phyloP scores from a whole-genome alignment of 1,139 yeast species.

The Candida mesenterica region DNA sequence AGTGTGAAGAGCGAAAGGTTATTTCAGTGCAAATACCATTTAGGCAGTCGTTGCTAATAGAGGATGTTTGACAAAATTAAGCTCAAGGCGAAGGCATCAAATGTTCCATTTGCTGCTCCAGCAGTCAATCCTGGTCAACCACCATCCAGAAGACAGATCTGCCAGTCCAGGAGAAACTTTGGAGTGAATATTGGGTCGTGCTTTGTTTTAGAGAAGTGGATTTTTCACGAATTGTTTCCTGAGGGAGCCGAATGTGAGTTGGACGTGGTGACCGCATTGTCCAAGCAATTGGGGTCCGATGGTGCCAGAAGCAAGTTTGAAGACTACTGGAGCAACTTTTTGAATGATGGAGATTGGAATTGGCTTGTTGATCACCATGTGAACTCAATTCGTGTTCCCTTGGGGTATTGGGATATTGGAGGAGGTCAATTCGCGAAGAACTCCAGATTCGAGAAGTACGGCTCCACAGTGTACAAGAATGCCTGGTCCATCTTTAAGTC shows the following conservation, averaged over 20 bases:
- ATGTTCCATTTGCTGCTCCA: slow-evolving; percentile 27
- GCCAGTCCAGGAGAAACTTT: slow-evolving; percentile 64
- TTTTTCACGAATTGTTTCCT: slow-evolving; percentile 57
- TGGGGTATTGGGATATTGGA: slow-evolving; percentile 86
- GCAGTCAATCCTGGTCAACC: slow-evolving; percentile 28
- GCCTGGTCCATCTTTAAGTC: slow-evolving; percentile 67
- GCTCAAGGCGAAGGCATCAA: slow-evolving; percentile 37
- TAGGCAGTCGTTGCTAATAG: too few relatives aligned
- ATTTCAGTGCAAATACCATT: too few relatives aligned
- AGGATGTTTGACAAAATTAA: slow-evolving; percentile 46
- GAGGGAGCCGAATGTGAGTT: slow-evolving; percentile 61
- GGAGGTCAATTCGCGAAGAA: slow-evolving; percentile 58
- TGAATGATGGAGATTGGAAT: slow-evolving; percentile 72
- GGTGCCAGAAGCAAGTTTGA: slow-evolving; percentile 58
- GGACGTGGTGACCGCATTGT: slow-evolving; percentile 59
- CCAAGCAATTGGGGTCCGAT: slow-evolving; percentile 50
- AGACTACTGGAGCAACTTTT: slow-evolving; percentile 66
- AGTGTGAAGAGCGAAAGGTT: too few relatives aligned
- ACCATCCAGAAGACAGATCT: slow-evolving; percentile 54
- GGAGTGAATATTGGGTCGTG: slow-evolving; percentile 89
- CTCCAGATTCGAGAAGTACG: slow-evolving; percentile 59
- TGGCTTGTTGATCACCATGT: slow-evolving; percentile 69
- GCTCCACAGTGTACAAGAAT: slow-evolving; percentile 53
- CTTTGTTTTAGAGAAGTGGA: slow-evolving; percentile 78
- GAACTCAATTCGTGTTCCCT: slow-evolving; percentile 77